Evolutionary conservation across 257 asterid species (phyloP), one percentile per base, ranked within the genome.

Genomic region (Solanum neorickii): DNA sequence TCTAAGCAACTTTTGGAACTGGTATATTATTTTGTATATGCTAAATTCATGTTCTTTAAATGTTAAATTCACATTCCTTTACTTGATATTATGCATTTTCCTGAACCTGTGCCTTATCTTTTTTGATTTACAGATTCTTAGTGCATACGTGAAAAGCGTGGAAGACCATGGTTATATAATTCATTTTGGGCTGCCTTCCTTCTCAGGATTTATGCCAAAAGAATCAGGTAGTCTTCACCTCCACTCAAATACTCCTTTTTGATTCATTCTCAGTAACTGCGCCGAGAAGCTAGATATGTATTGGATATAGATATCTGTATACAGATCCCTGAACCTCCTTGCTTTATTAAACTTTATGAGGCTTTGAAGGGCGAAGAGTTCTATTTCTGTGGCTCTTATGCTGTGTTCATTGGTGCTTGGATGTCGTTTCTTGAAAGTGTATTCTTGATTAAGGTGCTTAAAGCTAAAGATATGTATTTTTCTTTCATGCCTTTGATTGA

Each of bases 101-200:
- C 37, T 65, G 20, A 39, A 75, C 21, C 1, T 13, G 41, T 44
- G 42, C 9, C 35, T 37, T 27, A 33, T 82, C 77, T 69, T 46
- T 59, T 84, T 86, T 68, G 73, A 75, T 88, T 68, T 88, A 82
- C 94, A 97, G 99, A 97, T 97, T 88, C 96, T 97, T 56, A 93
- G 94, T 89, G 98, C 98, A 11, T 95, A 94, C 47, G 92, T 94
- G 75, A 95, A 93, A 92, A 95, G 98, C 94, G 89, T 93, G 82
- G 99, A 97, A 94, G 99, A 97, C 91, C 99, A 95, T 90, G 99
- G 99, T 73, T 96, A 93, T 88, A 91, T 95, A 39, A 96, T 97
- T 88, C 91, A 97, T 89, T 96, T 96, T 73, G 99, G 99, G 72
- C 86, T 89, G 86, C 86, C 92, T 85, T 87, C 95, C 44, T 94